Conservation (phyloP, 345 rosid genomes). For the Viola odorata region DNA sequence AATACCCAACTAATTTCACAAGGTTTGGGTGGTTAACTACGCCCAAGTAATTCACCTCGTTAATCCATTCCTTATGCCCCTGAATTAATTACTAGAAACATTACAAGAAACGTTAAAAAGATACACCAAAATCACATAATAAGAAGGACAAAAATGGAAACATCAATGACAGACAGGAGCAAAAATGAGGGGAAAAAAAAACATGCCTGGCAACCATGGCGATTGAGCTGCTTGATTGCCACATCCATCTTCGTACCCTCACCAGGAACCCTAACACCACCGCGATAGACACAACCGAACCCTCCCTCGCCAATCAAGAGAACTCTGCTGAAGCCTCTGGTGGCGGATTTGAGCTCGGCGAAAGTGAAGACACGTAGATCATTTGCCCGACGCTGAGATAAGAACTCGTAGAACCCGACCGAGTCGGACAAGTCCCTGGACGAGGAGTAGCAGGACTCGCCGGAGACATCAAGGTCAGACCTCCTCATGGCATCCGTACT, state of each 20-base stretch:
- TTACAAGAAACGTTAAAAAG: constrained; percentile 47
- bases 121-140: constrained; percentile 17
- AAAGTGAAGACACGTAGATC: constrained; percentile 71
- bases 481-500: constrained; percentile 56
- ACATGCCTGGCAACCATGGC: constrained; percentile 96
- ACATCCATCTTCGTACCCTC: constrained; percentile 43
- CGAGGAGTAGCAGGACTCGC: constrained; percentile 16
- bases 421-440: constrained; percentile 64
- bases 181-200: constrained; percentile 2
- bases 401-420: constrained; percentile 40
- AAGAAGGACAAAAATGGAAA: background rate
- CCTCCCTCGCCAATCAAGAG: constrained; percentile 93
- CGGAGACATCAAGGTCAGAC: constrained; percentile 85
- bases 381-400: constrained; percentile 63
- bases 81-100: no score
- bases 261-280: constrained; percentile 45
- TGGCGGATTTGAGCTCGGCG: constrained; percentile 74
- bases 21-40: constrained; percentile 93
- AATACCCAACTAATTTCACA: constrained; percentile 82
- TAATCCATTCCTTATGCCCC: constrained; percentile 99
- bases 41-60: constrained; percentile 87
- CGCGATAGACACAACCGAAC: constrained; percentile 84
- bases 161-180: background rate
- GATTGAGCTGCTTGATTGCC: constrained; percentile 88
- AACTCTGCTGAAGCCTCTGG: constrained; percentile 67